Conservation (phyloP, 495 filamentous ascomycete genomes). For the Parathielavia hyrcaniae region DNA sequence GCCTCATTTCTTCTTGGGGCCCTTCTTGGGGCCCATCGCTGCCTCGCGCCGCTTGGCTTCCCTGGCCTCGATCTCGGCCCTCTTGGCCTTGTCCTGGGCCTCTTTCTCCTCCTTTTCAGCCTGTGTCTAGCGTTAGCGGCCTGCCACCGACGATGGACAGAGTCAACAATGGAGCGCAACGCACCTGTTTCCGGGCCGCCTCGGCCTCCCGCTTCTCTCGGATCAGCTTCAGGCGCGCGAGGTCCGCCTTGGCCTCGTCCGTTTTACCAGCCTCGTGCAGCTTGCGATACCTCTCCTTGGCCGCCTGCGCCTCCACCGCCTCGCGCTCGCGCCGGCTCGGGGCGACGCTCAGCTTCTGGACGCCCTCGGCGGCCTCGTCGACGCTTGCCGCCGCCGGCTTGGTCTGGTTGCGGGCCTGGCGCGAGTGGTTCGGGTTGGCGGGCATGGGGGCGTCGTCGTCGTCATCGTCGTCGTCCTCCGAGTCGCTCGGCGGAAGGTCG, state of each 20-base stretch:
- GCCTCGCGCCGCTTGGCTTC: slow-evolving; percentile 63
- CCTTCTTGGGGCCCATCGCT: slow-evolving; percentile 35
- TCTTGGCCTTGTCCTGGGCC: slow-evolving; percentile 49
- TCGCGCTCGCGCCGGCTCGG: slow-evolving; percentile 77
- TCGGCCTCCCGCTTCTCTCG: slow-evolving; percentile 82
- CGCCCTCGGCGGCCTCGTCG: slow-evolving; percentile 45
- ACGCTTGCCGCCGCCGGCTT: slow-evolving; percentile 36
- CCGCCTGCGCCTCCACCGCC: slow-evolving; percentile 78
- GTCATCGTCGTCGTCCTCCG: slow-evolving; percentile 52
- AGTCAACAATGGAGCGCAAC: slow-evolving; percentile 5
- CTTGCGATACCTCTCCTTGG: slow-evolving; percentile 87
- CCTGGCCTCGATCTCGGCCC: slow-evolving; percentile 46
- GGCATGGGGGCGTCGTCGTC: slow-evolving; percentile 54
- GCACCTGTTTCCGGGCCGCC: slow-evolving; percentile 52
- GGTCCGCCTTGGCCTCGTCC: slow-evolving; percentile 88
- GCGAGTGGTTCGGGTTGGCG: slow-evolving; percentile 86
- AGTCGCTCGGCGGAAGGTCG: slow-evolving; percentile 69
- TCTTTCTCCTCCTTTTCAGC: slow-evolving; percentile 70
- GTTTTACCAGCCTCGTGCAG: slow-evolving; percentile 94
- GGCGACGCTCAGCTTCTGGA: slow-evolving; percentile 39
- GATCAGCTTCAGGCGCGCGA: slow-evolving; percentile 74
- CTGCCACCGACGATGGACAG: background rate
- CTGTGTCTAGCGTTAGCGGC: slow-evolving; percentile 24
- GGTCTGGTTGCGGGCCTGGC: slow-evolving; percentile 52
- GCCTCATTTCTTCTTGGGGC: slow-evolving; percentile 34